Conservation (phyloP, 73 alveolate genomes). For the Tetrahymena malaccensis region DNA sequence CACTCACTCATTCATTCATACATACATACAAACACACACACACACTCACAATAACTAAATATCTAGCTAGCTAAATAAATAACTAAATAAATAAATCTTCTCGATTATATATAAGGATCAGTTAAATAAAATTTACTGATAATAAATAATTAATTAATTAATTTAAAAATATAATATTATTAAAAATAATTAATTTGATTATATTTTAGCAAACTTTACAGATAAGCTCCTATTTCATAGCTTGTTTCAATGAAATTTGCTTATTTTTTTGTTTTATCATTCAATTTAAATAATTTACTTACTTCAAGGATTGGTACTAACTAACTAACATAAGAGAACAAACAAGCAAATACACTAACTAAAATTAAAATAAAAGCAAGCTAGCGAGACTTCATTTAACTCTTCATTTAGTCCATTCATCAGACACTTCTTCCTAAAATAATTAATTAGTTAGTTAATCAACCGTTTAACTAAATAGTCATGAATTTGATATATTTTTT, state of each 20-base stretch:
- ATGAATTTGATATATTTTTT: background rate
- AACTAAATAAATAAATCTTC: background rate
- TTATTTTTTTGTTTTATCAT: background rate
- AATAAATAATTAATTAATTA: background rate
- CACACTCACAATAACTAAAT: too few relatives aligned
- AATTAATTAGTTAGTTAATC: background rate
- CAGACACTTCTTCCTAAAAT: background rate
- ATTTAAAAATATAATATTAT: background rate
- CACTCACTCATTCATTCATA: background rate
- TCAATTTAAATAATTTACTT: background rate
- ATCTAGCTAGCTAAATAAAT: background rate
- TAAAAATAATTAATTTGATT: background rate
- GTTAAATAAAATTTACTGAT: background rate
- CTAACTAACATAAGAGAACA: background rate
- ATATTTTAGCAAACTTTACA: background rate
- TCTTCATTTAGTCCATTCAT: background rate
- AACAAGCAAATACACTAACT: too few relatives aligned
- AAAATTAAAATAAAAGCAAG: background rate
- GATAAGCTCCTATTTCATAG: background rate
- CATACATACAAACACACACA: too few relatives aligned
- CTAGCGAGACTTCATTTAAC: background rate
- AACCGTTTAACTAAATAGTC: background rate
- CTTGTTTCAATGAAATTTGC: background rate
- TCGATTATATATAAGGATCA: background rate
- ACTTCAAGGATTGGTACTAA: background rate